Evolutionary conservation across 2,329 filamentous ascomycete genomes (phyloP).

Genomic region (Paramyrothecium roridum): DNA sequence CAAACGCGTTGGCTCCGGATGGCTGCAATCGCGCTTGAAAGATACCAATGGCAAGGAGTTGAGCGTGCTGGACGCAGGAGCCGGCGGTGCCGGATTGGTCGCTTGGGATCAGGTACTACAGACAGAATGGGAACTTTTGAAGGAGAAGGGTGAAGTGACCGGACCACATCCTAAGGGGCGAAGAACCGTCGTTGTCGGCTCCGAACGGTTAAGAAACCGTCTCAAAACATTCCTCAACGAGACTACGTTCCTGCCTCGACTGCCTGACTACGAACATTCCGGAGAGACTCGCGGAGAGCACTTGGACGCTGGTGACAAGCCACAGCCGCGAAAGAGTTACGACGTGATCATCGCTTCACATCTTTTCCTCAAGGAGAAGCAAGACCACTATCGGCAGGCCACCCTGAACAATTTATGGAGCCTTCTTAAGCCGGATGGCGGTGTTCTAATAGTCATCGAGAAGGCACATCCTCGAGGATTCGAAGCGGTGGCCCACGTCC

Average conservation of each 20-base stretch:
- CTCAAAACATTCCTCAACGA: conserved; percentile 76
- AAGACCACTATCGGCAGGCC: conserved; percentile 73
- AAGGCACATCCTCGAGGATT: conserved; percentile 91
- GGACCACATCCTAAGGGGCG: conserved; percentile 59
- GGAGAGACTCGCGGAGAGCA: conserved; percentile 55
- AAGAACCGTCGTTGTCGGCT: conserved; percentile 77
- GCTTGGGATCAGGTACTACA: conserved; percentile 76
- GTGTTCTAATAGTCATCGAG: conserved; percentile 82
- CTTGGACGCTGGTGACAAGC: conserved; percentile 53
- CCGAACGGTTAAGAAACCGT: conserved; percentile 70
- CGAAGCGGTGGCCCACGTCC: conserved; percentile 82
- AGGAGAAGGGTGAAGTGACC: conserved; percentile 40
- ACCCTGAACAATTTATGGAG: conserved; percentile 88
- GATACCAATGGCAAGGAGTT: conserved; percentile 55
- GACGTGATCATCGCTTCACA: conserved; percentile 91
- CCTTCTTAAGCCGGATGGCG: conserved; percentile 77
- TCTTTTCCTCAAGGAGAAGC: conserved; percentile 70
- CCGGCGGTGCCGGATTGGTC: conserved; percentile 67
- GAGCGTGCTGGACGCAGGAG: conserved; percentile 70
- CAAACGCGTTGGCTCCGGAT: conserved; percentile 66
- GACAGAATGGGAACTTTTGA: conserved; percentile 77
- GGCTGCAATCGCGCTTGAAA: conserved; percentile 63
- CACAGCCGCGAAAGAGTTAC: conserved; percentile 69
- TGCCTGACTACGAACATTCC: conserved; percentile 81
- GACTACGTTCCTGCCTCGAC: conserved; percentile 84